Conservation (phyloP, 345 rosid genomes). For the Rhodamnia rubescens region DNA sequence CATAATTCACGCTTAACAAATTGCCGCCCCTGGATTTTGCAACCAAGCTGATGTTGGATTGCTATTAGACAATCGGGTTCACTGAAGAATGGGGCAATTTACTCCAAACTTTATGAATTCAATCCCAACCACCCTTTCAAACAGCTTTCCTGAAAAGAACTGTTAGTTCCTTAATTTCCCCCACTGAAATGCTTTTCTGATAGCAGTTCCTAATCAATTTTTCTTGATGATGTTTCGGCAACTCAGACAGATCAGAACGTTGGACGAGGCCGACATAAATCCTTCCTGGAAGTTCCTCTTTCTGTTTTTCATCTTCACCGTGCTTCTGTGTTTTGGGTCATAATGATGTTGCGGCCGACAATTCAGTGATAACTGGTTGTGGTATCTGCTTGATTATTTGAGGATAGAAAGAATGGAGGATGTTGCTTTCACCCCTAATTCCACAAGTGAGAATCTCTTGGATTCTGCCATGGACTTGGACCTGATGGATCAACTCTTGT, state of each 20-base stretch:
- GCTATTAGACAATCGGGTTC: background rate
- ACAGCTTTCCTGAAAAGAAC: background rate
- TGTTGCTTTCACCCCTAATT: conserved; percentile 31
- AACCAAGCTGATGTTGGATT: background rate
- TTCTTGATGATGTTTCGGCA: conserved; percentile 61
- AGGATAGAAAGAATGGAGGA: conserved; percentile 34
- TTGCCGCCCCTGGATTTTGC: background rate
- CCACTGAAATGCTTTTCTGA: conserved; percentile 60
- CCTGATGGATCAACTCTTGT: conserved; percentile 77
- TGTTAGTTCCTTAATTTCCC: conserved; percentile 23
- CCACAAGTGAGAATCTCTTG: conserved; percentile 27
- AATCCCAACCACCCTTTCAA: conserved; percentile 3
- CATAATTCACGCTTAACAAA: background rate
- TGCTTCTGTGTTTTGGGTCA: conserved; percentile 40
- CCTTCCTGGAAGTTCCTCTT: conserved; percentile 60
- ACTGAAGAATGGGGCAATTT: background rate
- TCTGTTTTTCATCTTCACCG: conserved; percentile 49
- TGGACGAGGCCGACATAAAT: conserved; percentile 28
- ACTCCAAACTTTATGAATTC: background rate
- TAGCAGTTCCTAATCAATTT: conserved; percentile 45
- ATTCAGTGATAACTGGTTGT: background rate
- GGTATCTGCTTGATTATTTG: background rate
- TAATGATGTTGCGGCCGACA: conserved; percentile 5
- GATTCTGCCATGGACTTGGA: conserved; percentile 72
- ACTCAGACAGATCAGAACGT: conserved; percentile 40